These are phyloP conservation scores for Gentiana straminea DNA, from an alignment of 257 asterid species.

Conservation along the genomic window DNA sequence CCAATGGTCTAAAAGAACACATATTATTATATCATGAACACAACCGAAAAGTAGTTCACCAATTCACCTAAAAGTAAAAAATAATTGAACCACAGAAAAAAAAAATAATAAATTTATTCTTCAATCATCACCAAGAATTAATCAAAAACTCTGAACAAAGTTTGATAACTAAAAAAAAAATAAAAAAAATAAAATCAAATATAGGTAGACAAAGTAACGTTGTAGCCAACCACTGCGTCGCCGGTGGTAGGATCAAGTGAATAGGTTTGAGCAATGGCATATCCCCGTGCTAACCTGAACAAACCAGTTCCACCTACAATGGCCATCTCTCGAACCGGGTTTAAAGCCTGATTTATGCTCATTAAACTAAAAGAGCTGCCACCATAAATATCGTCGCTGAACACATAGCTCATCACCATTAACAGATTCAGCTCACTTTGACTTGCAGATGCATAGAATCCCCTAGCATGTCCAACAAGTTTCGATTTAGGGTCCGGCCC, in stretches of 20 bases:
- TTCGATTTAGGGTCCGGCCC: conserved; percentile 50
- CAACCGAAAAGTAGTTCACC: too few relatives aligned
- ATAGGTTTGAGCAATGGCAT: conserved; percentile 51
- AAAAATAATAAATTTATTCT: too few relatives aligned
- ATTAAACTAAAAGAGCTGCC: conserved; percentile 75
- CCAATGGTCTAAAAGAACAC: too few relatives aligned
- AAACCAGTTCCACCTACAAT: conserved; percentile 83
- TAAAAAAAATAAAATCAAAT: not conserved
- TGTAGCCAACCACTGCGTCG: conserved; percentile 61
- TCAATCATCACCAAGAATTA: too few relatives aligned
- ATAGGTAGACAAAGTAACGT: conserved; percentile 19
- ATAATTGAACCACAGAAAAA: too few relatives aligned
- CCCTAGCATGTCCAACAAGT: conserved; percentile 62
- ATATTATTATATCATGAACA: too few relatives aligned
- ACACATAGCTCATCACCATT: conserved; percentile 51
- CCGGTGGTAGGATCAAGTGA: conserved; percentile 26
- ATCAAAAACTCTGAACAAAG: too few relatives aligned
- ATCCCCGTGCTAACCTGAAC: conserved; percentile 68
- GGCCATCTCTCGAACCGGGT: conserved; percentile 61
- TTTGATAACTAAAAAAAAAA: not conserved
- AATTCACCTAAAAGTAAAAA: too few relatives aligned
- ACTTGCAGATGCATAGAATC: conserved; percentile 64
- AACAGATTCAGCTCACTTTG: conserved; percentile 45
- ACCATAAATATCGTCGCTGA: conserved; percentile 46
- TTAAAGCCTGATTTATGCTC: conserved; percentile 30